phyloP scores from a whole-genome alignment of 2,329 filamentous ascomycete species.

The Fusarium proliferatum region DNA sequence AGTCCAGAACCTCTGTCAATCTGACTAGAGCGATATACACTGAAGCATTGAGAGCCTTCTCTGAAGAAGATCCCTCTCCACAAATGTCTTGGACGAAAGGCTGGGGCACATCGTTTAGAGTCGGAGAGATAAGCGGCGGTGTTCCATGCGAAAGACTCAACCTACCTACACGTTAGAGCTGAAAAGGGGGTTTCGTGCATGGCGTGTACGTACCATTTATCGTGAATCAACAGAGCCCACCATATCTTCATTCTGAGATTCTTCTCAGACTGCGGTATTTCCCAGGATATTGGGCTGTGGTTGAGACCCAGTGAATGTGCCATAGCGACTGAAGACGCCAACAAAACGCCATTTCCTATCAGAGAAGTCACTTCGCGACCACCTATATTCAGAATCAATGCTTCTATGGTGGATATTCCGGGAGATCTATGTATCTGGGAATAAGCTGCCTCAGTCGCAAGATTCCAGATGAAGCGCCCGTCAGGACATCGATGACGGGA shows the following conservation, averaged over 20 bases:
- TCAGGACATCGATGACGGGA: conserved; percentile 63
- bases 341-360: conserved; percentile 64
- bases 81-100: conserved; percentile 53
- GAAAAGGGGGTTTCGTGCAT: rapidly evolving
- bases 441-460: conserved; percentile 69
- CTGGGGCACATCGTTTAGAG: conserved; percentile 61
- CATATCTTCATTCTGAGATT: conserved; percentile 63
- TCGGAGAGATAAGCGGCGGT: conserved; percentile 58
- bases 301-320: conserved; percentile 67
- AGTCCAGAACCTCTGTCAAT: conserved; percentile 55
- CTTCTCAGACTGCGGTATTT: conserved; percentile 63
- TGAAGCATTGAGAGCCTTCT: conserved; percentile 44
- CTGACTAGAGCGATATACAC: conserved; percentile 59
- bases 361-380: conserved; percentile 70
- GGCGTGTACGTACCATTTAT: conserved; percentile 59
- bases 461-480: conserved; percentile 70
- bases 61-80: conserved; percentile 25
- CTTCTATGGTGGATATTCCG: conserved; percentile 67
- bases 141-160: conserved; percentile 65
- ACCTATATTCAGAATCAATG: conserved; percentile 68
- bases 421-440: conserved; percentile 69
- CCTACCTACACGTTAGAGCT: conserved; percentile 48
- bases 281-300: conserved; percentile 63
- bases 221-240: conserved; percentile 66
- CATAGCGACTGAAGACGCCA: conserved; percentile 63